These are phyloP conservation scores for Maudiozyma humilis DNA, from an alignment of 1,139 yeast genomes.

Conservation along the genomic window DNA sequence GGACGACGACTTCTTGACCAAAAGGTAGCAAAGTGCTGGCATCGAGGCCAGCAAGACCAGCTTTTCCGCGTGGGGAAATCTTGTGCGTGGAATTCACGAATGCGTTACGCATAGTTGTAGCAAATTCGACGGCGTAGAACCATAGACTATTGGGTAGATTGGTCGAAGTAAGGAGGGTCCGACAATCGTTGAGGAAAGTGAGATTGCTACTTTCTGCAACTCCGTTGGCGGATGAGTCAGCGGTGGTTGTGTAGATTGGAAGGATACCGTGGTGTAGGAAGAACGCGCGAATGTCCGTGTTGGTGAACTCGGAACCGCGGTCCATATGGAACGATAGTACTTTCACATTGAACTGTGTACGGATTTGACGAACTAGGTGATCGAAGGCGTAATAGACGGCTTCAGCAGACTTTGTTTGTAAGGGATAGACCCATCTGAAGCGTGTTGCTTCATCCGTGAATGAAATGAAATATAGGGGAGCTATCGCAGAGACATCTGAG, in stretches of 20 bases:
- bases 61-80: conserved; percentile 8
- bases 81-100: conserved; percentile 3
- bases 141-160: conserved; percentile 9
- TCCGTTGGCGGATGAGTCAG: conserved; percentile 10
- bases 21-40: conserved; percentile 8
- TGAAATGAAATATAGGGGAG: conserved; percentile 7
- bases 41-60: conserved; percentile 9
- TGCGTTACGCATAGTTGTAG: conserved; percentile 8
- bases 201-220: conserved; percentile 13
- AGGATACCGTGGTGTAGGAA: conserved; percentile 8
- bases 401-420: not conserved
- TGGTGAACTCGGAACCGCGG: conserved; percentile 11
- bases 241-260: conserved; percentile 7
- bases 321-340: conserved; percentile 10
- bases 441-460: conserved; percentile 9
- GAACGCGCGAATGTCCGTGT: not conserved
- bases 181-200: conserved; percentile 10
- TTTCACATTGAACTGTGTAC: conserved; percentile 4
- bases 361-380: conserved; percentile 3
- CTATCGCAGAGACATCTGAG: not conserved
- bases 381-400: not conserved
- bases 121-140: conserved; percentile 11
- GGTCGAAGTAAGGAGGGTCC: conserved; percentile 8
- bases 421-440: conserved; percentile 8
- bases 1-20: conserved; percentile 11